Evolutionary conservation across 345 rosid species (phyloP).

Genomic region (Eutrema heterophyllum): DNA sequence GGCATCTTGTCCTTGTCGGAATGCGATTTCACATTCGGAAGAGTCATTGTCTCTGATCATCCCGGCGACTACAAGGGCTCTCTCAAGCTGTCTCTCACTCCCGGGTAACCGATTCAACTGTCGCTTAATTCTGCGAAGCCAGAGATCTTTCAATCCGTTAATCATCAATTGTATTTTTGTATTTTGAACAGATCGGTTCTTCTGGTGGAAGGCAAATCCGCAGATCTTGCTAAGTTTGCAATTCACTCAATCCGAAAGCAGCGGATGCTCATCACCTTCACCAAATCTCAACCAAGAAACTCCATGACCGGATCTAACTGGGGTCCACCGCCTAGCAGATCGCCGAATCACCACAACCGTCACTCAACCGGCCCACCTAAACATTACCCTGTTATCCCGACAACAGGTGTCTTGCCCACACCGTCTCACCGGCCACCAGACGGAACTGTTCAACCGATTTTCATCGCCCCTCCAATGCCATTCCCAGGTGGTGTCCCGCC

Average conservation of each 20-base stretch:
- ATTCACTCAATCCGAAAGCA: conserved; percentile 58
- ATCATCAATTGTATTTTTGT: background rate
- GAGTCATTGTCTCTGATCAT: conserved; percentile 47
- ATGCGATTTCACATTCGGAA: conserved; percentile 78
- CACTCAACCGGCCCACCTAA: conserved; percentile 47
- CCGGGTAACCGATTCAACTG: conserved; percentile 53
- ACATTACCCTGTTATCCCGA: conserved; percentile 45
- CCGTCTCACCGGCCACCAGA: conserved; percentile 45
- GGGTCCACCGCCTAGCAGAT: conserved; percentile 55
- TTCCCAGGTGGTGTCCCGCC: conserved; percentile 62
- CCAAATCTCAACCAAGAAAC: conserved; percentile 57
- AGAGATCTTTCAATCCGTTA: background rate
- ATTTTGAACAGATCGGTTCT: conserved; percentile 57
- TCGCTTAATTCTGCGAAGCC: background rate
- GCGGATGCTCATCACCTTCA: conserved; percentile 70
- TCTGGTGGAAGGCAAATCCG: conserved; percentile 71
- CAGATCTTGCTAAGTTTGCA: conserved; percentile 75
- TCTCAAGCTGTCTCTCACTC: conserved; percentile 67
- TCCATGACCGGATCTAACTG: conserved; percentile 40
- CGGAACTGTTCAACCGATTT: conserved; percentile 45
- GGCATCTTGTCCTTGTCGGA: conserved; percentile 67
- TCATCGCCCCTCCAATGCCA: conserved; percentile 51
- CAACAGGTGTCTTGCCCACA: conserved; percentile 44
- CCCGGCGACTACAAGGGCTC: conserved; percentile 85
- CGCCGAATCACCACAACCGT: conserved; percentile 43